Conservation (phyloP, 2,329 filamentous ascomycete genomes). For the Cladosporium oxysporum region DNA sequence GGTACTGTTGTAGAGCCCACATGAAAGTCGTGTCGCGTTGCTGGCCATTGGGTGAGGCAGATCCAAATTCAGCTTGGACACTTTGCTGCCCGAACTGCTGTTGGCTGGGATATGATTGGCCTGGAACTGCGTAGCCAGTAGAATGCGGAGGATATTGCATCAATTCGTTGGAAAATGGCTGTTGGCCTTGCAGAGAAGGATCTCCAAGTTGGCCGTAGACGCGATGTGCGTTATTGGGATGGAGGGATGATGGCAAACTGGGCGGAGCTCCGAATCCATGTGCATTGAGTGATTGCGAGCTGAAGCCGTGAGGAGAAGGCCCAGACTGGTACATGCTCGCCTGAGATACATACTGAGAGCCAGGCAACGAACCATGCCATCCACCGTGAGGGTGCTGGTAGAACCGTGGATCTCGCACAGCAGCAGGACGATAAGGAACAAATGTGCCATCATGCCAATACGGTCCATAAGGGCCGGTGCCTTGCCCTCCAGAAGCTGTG, state of each 20-base stretch:
- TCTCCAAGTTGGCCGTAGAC: neutral
- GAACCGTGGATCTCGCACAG: constrained; percentile 56
- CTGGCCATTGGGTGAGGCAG: constrained; percentile 45
- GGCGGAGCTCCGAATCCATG: constrained; percentile 2
- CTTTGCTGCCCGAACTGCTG: constrained; percentile 6
- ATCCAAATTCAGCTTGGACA: constrained; percentile 39
- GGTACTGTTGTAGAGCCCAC: constrained; percentile 50
- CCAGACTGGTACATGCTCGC: neutral
- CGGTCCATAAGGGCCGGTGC: constrained; percentile 59
- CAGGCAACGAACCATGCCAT: constrained; percentile 12
- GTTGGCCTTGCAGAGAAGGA: neutral
- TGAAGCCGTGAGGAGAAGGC: neutral
- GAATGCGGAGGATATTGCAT: constrained; percentile 2
- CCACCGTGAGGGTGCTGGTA: constrained; percentile 33
- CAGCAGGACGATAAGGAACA: constrained; percentile 61
- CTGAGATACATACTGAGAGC: constrained; percentile 2
- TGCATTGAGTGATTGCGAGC: constrained; percentile 8
- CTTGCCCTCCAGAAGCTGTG: constrained; percentile 58
- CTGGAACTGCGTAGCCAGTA: neutral
- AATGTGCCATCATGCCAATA: constrained; percentile 66
- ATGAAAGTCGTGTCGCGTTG: constrained; percentile 49
- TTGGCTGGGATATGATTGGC: constrained; percentile 4
- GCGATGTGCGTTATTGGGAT: neutral
- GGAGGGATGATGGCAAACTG: neutral
- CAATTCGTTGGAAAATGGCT: neutral